Base-by-base conservation (phyloP, 768 basidiomycete species). In the Leccinellum albellum region DNA sequence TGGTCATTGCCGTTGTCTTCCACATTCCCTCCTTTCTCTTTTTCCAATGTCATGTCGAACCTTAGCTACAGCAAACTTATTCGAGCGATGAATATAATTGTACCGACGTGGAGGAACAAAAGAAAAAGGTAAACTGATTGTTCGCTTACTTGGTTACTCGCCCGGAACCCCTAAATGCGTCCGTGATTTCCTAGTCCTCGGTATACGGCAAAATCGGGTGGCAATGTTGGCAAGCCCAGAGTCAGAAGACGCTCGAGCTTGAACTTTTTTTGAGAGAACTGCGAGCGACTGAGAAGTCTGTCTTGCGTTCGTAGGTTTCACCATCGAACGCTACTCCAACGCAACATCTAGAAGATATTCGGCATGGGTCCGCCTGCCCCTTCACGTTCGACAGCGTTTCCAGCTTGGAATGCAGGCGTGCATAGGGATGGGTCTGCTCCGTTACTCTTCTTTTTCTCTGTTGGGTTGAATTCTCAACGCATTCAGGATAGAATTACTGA, bases 361-460 rank as follows among this genome's bases (percentile, higher is more conserved):
- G 65, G 50, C 10, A 68, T 56, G 2, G 73, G 67, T 7, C 31
- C 47, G 0, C 53, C 61, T 8, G 56, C 29, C 29, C 58, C 67
- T 17, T 50, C 56, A 47, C 67, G 66, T 7, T 57, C 50, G 9
- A 76, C 75, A 26, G 56, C 50, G 21, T 74, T 67, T 26, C 66
- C 70, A 3, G 53, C 53, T 0, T 54, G 26, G 32, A 21, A 53
- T 28, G 15, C 15, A 35, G 33, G 33, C 15, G 6, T 8, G 33
- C 33, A 8, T 35, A 17, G 15, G 33, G 7, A 35, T 35, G 15
- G 33, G 15, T 35, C 33, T 15, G 15, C 33, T 35, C 15, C 15
- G 15, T 35, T 17, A 15, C 33, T 35, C 33, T 17, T 35, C 33
- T 35, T 35, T 8, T 3, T 17, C 7, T 17, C 15, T 33, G 33